Percentiles rank a stretch among this genome's conserved stretches.
Conservation (phyloP, 139 green algal species). For the Closterium sp. region DNA sequence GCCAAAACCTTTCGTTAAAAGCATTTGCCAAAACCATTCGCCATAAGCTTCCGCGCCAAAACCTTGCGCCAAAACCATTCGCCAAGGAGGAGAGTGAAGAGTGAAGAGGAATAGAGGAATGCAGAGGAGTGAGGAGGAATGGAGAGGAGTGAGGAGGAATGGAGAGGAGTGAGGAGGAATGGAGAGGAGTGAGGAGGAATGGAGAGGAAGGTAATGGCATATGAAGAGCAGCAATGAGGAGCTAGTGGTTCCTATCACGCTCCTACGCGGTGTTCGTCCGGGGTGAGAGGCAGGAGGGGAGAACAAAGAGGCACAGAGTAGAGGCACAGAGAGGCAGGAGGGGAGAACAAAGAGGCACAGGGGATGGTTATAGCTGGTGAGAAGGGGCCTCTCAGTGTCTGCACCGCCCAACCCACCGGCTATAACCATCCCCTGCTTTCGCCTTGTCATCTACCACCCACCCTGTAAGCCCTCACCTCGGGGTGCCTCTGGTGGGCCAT, state of each 20-base stretch:
- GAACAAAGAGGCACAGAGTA: neutral
- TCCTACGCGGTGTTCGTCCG: too few relatives aligned
- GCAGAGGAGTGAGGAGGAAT: neutral
- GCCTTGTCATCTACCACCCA: too few relatives aligned
- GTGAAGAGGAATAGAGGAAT: neutral
- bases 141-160: neutral
- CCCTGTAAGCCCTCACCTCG: neutral
- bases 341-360: neutral
- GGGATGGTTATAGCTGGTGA: neutral
- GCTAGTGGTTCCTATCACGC: too few relatives aligned
- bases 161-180: neutral
- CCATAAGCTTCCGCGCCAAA: too few relatives aligned
- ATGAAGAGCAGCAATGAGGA: too few relatives aligned
- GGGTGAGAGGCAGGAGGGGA: too few relatives aligned
- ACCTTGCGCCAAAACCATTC: too few relatives aligned
- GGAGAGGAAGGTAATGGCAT: too few relatives aligned
- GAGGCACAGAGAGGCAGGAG: neutral
- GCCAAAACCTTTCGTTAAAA: too few relatives aligned
- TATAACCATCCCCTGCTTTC: neutral
- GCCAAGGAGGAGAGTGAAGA: neutral
- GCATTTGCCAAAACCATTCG: too few relatives aligned
- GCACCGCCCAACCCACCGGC: neutral
- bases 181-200: neutral
- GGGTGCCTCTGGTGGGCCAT: slow-evolving; percentile 13
- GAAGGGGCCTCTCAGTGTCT: neutral